Conservation (phyloP, 1,284 basidiomycete species). For the Exsudoporus floridanus region DNA sequence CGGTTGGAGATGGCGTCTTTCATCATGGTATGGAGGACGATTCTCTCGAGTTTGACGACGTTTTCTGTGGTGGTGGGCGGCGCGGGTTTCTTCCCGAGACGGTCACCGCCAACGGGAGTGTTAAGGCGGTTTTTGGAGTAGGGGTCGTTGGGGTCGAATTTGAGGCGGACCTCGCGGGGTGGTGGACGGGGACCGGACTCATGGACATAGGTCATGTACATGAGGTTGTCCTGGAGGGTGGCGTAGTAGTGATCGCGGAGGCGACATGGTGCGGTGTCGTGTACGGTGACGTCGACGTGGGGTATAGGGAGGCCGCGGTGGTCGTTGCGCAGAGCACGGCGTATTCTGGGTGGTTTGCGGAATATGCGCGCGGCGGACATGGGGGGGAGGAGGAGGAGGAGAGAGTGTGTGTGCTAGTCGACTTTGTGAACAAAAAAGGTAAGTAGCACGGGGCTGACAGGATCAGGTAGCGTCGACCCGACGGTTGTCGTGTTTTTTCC, state of each 20-base stretch:
- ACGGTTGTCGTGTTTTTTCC: not conserved
- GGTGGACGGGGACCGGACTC: constrained; percentile 51
- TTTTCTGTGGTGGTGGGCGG: constrained; percentile 64
- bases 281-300: constrained; percentile 59
- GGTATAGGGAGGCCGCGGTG: constrained; percentile 61
- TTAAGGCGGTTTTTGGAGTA: constrained; percentile 76
- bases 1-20: constrained; percentile 79
- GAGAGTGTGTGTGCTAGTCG: no score
- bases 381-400: not conserved
- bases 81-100: constrained; percentile 62
- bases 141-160: constrained; percentile 76
- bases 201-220: constrained; percentile 96
- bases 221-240: constrained; percentile 82
- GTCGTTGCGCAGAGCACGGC: constrained; percentile 49
- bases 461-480: no score
- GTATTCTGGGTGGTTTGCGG: constrained; percentile 47
- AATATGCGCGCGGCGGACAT: constrained; percentile 40
- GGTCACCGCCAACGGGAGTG: constrained; percentile 71
- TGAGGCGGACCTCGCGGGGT: constrained; percentile 60
- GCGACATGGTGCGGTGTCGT: constrained; percentile 75
- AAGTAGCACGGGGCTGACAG: not conserved
- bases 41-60: constrained; percentile 76
- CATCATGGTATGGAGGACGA: constrained; percentile 82
- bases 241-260: constrained; percentile 83
- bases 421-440: constrained; percentile 2